Base-by-base conservation (phyloP, 1,284 basidiomycete species). In the Exsudoporus floridanus region DNA sequence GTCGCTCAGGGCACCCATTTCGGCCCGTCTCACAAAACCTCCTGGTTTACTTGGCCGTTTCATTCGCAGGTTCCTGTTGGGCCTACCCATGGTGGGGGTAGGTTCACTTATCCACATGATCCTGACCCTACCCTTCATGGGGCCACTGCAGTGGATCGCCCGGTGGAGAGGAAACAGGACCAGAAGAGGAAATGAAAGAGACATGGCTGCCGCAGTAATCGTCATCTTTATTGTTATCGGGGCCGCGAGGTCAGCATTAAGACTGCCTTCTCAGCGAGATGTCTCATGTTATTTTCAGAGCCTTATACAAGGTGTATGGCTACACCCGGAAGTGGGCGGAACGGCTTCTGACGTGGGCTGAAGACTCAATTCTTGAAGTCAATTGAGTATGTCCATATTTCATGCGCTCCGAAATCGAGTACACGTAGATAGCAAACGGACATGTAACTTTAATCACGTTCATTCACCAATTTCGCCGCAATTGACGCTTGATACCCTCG, bases 291-390 rank as follows among this genome's bases (percentile, higher is more conserved):
- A 44, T 49, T 31, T 59, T 14, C 57, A 91, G 88, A 62, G 84
- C 88, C 10, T 62, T 91, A 28, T 79, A 79, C 63, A 78, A 85
- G 53, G 83, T 90, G 5, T 92, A 90, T 65, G 70, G 74, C 49
- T 63, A 84, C 30, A 90, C 87, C 2, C 77, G 86, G 61, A 72
- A 64, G 39, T 62, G 80, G 36, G 79, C 84, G 2, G 80, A 83
- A 63, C 77, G 80, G 19, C 49, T 86, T n/a, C 73, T 92, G 18
- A 70, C 82, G 7, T 81, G 84, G 34, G 86, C 88, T 6, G 88
- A 92, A 64, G 85, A 88, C 66, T 83, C 83, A 2, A 90, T 92
- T 52, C 72, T 91, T 38, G 89, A 92, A 69, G 89, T 90, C 31
- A 77, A 77, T 54, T 79, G 62, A 73, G 43, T n/a, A 19, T 28